Percentiles rank a stretch among this genome's conserved stretches.
phyloP scores from a whole-genome alignment of 192 early-diverging fungal species.

The Linnemannia schmuckeri region DNA sequence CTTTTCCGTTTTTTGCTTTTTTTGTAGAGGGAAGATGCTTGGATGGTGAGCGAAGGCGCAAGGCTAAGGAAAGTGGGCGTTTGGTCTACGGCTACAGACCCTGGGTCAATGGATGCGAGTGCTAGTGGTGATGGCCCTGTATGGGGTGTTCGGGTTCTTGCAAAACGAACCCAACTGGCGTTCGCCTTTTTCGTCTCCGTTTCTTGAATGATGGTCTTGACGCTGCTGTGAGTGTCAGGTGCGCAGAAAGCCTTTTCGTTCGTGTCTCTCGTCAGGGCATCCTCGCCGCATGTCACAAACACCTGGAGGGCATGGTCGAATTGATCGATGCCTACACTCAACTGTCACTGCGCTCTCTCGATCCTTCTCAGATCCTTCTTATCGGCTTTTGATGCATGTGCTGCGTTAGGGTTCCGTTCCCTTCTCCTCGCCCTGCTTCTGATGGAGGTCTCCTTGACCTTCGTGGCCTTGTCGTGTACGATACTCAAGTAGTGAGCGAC shows the following conservation, averaged over 20 bases:
- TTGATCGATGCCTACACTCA: not conserved
- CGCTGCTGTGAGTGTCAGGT: not conserved
- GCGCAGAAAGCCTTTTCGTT: not conserved
- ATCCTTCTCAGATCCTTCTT: not conserved
- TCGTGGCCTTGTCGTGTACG: not conserved
- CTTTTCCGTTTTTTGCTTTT: not conserved
- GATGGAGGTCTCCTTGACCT: not conserved
- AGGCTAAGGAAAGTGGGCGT: too few relatives aligned
- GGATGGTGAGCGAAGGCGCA: not conserved
- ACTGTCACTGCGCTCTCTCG: not conserved
- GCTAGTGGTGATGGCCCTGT: not conserved
- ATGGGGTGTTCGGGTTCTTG: not conserved
- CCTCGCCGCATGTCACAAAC: not conserved
- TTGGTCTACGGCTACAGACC: too few relatives aligned
- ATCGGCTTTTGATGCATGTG: not conserved
- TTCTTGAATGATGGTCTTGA: not conserved
- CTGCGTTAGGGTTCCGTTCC: too few relatives aligned
- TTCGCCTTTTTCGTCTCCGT: not conserved
- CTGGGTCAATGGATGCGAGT: too few relatives aligned
- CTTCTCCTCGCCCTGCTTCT: too few relatives aligned
- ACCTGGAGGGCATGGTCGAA: not conserved
- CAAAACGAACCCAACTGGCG: not conserved
- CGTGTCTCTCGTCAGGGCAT: not conserved
- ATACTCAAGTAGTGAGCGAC: not conserved
- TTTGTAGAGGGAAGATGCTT: not conserved